A percentile compares a stretch with the other conserved stretches of the same genome.
Evolutionary conservation across 768 basidiomycete genomes (phyloP).

Genomic region (Boletus subparvulus): DNA sequence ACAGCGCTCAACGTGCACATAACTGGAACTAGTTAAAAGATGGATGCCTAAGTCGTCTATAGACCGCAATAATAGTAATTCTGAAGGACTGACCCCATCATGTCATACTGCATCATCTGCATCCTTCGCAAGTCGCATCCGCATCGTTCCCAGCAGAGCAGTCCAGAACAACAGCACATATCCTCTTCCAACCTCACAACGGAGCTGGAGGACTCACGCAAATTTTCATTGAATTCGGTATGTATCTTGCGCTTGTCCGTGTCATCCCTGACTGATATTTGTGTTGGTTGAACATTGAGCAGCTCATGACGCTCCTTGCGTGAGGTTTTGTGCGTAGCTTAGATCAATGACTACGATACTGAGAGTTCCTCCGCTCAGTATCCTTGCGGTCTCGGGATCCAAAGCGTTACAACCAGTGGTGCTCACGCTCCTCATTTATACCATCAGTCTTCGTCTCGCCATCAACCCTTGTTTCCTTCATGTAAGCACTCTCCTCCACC

Average conservation of each 20-base stretch:
- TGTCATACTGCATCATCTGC: slow-evolving; percentile 1
- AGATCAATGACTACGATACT: not conserved
- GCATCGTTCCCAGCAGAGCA: too few species aligned
- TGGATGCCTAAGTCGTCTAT: too few species aligned
- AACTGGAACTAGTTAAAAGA: too few species aligned
- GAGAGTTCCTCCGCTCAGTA: not conserved
- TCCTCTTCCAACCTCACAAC: too few species aligned
- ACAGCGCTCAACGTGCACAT: too few species aligned
- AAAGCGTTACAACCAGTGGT: slow-evolving; percentile 1
- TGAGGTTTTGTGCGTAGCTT: not conserved
- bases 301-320: too few species aligned
- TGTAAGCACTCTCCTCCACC: not conserved
- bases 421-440: slow-evolving; percentile 24
- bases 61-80: too few species aligned
- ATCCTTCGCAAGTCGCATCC: not conserved
- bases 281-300: too few species aligned
- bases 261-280: too few species aligned
- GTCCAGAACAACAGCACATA: not conserved
- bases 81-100: not conserved
- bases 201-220: too few species aligned
- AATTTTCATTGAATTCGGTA: too few species aligned
- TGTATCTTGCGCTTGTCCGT: too few species aligned
- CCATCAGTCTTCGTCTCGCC: slow-evolving; percentile 20
- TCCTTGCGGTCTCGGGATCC: slow-evolving; percentile 4
- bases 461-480: slow-evolving; percentile 6